phyloP scores from a whole-genome alignment of 1,139 yeast species.

The Zygosaccharomyces sapae region DNA sequence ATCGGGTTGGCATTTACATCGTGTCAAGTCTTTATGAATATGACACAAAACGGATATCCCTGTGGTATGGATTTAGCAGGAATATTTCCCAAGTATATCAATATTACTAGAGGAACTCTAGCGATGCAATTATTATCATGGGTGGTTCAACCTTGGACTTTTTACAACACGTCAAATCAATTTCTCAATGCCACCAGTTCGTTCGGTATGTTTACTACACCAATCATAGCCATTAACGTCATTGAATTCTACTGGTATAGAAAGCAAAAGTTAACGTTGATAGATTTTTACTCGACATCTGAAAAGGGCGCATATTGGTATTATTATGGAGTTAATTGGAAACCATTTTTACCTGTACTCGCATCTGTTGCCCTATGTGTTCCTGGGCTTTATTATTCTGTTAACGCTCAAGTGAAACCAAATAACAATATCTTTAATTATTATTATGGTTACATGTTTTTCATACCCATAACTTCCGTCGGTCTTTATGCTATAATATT shows the following conservation, averaged over 20 bases:
- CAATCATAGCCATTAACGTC: constrained; percentile 35
- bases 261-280: constrained; percentile 23
- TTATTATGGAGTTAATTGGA: constrained; percentile 34
- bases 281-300: constrained; percentile 28
- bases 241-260: constrained; percentile 36
- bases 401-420: constrained; percentile 31
- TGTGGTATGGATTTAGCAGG: constrained; percentile 41
- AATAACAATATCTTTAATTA: constrained; percentile 35
- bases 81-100: constrained; percentile 35
- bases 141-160: constrained; percentile 41
- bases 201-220: constrained; percentile 36
- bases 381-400: constrained; percentile 30
- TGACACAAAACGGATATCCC: constrained; percentile 36
- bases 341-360: constrained; percentile 34
- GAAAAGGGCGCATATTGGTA: constrained; percentile 29
- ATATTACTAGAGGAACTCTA: constrained; percentile 38
- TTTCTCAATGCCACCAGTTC: constrained; percentile 38
- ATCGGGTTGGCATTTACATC: constrained; percentile 30
- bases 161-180: constrained; percentile 36
- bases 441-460: constrained; percentile 31
- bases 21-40: constrained; percentile 33
- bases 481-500: constrained; percentile 12
- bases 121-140: constrained; percentile 37
- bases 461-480: constrained; percentile 18
- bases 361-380: constrained; percentile 30